These are phyloP conservation scores for Ophiocordyceps camponoti-floridani DNA, from an alignment of 2,329 filamentous ascomycete species.

Conservation along the genomic window DNA sequence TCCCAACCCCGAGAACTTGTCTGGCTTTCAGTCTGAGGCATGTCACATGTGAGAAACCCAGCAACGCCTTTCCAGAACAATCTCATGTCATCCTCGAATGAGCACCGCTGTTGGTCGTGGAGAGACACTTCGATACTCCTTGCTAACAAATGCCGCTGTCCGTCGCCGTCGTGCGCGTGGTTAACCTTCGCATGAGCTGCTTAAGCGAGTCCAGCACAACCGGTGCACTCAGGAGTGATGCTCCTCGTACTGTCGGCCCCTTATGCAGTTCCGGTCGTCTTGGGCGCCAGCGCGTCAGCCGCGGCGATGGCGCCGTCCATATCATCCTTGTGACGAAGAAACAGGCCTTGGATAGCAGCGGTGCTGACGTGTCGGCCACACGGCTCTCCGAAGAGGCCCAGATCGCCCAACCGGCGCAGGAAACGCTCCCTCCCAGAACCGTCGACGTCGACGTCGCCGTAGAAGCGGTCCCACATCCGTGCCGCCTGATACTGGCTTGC, in stretches of 20 bases:
- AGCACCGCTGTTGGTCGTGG: too few species aligned
- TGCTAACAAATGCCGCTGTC: too few species aligned
- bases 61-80: background rate
- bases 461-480: conserved; percentile 89
- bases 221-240: background rate
- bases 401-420: conserved; percentile 46
- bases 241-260: too few species aligned
- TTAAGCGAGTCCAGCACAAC: background rate
- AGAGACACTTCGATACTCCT: too few species aligned
- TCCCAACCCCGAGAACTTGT: background rate
- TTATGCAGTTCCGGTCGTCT: conserved; percentile 27
- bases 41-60: background rate
- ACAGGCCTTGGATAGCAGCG: conserved; percentile 82
- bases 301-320: conserved; percentile 72
- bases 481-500: conserved; percentile 71
- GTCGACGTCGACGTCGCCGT: conserved; percentile 58
- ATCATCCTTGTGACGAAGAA: conserved; percentile 86
- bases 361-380: conserved; percentile 51
- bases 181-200: too few species aligned
- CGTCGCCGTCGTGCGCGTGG: too few species aligned
- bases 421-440: conserved; percentile 49
- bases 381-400: conserved; percentile 48
- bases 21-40: background rate
- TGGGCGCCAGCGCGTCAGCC: conserved; percentile 48
- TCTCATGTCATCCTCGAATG: too few species aligned